These are phyloP conservation scores for Aspergillus thermomutatus DNA, from an alignment of 2,329 filamentous ascomycete genomes.

Conservation along the genomic window DNA sequence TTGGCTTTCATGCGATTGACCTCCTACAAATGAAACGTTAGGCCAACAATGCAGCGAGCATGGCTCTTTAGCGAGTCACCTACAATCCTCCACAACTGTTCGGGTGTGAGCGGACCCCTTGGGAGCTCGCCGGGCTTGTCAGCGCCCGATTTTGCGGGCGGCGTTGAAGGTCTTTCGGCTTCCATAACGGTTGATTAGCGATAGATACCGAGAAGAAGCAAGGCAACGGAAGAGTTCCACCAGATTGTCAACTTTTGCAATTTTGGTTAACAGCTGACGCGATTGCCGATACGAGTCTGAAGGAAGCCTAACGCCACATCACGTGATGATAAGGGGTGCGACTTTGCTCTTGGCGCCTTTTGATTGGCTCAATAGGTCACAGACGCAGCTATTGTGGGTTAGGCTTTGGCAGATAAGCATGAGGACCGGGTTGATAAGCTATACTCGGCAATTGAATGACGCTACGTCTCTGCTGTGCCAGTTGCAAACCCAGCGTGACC, in stretches of 20 bases:
- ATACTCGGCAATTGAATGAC: neutral
- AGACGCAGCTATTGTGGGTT: too few species aligned
- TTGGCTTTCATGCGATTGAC: slow-evolving; percentile 84
- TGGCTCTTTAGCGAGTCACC: slow-evolving; percentile 3
- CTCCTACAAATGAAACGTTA: slow-evolving; percentile 58
- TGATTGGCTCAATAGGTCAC: neutral
- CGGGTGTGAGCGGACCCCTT: slow-evolving; percentile 53
- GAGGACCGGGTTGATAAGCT: neutral
- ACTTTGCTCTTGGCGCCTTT: neutral
- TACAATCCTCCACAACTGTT: slow-evolving; percentile 59
- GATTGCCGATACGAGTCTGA: neutral
- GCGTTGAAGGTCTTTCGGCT: slow-evolving; percentile 38
- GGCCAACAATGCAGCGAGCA: neutral
- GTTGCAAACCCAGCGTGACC: neutral
- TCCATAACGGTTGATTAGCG: slow-evolving; percentile 8
- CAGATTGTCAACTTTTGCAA: neutral
- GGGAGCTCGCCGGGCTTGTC: slow-evolving; percentile 34
- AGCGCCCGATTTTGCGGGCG: slow-evolving; percentile 40
- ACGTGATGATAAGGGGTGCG: slow-evolving; percentile 2
- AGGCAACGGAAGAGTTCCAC: neutral
- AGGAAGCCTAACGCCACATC: neutral
- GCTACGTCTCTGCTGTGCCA: neutral
- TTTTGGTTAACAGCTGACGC: neutral
- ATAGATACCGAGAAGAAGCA: neutral
- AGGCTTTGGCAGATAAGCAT: neutral